phyloP scores from a whole-genome alignment of 305 asterid genomes.

The Nicotiana rustica region DNA sequence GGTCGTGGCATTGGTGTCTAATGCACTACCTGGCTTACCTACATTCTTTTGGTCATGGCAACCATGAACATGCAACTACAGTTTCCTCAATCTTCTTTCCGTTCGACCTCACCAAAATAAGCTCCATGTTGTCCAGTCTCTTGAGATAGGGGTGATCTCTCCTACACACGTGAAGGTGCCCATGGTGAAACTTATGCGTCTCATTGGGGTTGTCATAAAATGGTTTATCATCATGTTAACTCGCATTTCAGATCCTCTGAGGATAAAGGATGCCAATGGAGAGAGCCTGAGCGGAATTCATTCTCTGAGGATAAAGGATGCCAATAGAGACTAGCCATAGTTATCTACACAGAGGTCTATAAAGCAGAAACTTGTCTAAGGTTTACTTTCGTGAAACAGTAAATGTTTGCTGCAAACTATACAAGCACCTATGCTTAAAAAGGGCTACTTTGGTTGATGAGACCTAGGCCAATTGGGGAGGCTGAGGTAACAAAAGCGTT shows the following conservation, averaged over 20 bases:
- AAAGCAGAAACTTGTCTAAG: not conserved
- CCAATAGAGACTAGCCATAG: not conserved
- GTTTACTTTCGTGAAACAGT: not conserved
- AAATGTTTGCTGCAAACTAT: not conserved
- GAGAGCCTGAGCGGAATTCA: not conserved
- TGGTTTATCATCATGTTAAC: no score
- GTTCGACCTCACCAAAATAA: not conserved
- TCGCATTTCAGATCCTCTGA: not conserved
- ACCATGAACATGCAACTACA: not conserved
- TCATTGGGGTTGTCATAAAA: no score
- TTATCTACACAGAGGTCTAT: not conserved
- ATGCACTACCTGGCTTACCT: not conserved
- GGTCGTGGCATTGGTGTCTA: not conserved
- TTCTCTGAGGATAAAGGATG: no score
- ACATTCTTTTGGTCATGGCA: not conserved
- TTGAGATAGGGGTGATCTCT: not conserved
- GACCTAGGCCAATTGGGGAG: not conserved
- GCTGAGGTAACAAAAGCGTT: not conserved
- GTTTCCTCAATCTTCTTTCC: not conserved
- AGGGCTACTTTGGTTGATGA: not conserved
- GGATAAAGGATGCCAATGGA: not conserved
- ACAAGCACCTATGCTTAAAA: not conserved
- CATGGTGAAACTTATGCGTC: no score
- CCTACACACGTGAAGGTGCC: not conserved
- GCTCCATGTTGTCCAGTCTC: not conserved